Evolutionary conservation across 306 rosid genomes (phyloP), one percentile per base, ranked within the genome.

Genomic region (Cucumis melo): DNA sequence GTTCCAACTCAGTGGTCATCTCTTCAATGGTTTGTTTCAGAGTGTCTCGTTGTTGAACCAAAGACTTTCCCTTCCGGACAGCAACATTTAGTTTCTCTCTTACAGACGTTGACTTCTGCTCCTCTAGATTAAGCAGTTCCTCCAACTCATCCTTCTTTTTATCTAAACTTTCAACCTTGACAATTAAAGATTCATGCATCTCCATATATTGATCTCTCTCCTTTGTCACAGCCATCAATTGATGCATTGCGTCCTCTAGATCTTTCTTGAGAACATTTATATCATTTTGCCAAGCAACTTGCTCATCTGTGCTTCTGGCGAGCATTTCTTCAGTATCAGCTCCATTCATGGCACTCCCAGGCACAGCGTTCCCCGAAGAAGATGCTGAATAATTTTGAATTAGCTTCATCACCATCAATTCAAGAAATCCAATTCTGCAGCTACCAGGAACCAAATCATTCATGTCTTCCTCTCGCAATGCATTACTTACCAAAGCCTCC

Each of bases 51-150:
- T 92, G 92, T 76, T 94, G 99, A 78, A 94, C 84, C 88, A 94
- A 81, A n/a, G 78, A 80, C 87, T 94, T 94, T 73, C 99, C 99
- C 79, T 92, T 94, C 85, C 96, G 88, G 80, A 94, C 99, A 21
- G 99, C 99, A 76, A 90, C 85, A 38, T 86, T 90, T 80, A 94
- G 83, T 83, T 92, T 94, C 86, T 94, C 99, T 80, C 93, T 86
- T 39, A 85, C 84, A 86, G 99, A 92, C 64, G 89, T 88, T 53
- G 93, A 88, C 85, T 92, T 94, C 82, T 83, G 98, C 90, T 90
- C 98, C 86, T 92, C 99, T 84, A 86, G 98, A 82, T 80, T 81
- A 77, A 92, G 96, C 79, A 87, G 86, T 73, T 53, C 88, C 78
- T 87, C 90, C 91, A 94, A 87, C 83, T 88, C 92, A 82, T 84